Evolutionary conservation across 176 grass and related monocot genomes (phyloP).

Genomic region (Themeda triandra): DNA sequence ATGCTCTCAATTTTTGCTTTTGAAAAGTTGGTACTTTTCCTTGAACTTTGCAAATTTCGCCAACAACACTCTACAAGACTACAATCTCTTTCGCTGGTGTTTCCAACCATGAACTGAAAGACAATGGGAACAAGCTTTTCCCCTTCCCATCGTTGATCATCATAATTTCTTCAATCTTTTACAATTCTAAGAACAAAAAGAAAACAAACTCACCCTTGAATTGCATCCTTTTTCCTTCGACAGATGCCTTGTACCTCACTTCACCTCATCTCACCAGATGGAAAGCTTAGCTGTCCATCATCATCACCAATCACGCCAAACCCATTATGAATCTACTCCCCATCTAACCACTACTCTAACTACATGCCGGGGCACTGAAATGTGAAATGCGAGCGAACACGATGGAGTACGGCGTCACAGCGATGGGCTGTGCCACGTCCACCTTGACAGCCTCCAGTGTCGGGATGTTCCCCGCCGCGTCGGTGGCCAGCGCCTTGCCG

Average conservation of each 20-base stretch:
- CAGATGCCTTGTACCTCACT: conserved; percentile 14
- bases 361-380: conserved; percentile 51
- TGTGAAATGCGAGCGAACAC: conserved; percentile 52
- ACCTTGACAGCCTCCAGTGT: conserved; percentile 27
- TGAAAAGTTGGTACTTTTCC: neutral
- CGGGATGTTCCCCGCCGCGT: conserved; percentile 51
- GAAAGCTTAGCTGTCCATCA: conserved; percentile 38
- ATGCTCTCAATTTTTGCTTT: neutral
- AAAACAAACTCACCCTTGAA: neutral
- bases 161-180: neutral
- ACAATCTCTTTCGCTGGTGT: neutral
- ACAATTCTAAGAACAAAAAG: neutral
- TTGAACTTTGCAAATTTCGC: neutral
- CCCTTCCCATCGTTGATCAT: neutral
- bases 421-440: conserved; percentile 32
- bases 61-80: neutral
- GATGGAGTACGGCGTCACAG: conserved; percentile 45
- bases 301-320: neutral
- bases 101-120: neutral
- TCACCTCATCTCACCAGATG: conserved; percentile 3
- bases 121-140: neutral
- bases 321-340: neutral
- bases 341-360: conserved; percentile 11
- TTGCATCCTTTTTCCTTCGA: neutral
- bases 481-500: conserved; percentile 46